phyloP scores from a whole-genome alignment of 2,329 filamentous ascomycete species.

The Penicillium sp. region DNA sequence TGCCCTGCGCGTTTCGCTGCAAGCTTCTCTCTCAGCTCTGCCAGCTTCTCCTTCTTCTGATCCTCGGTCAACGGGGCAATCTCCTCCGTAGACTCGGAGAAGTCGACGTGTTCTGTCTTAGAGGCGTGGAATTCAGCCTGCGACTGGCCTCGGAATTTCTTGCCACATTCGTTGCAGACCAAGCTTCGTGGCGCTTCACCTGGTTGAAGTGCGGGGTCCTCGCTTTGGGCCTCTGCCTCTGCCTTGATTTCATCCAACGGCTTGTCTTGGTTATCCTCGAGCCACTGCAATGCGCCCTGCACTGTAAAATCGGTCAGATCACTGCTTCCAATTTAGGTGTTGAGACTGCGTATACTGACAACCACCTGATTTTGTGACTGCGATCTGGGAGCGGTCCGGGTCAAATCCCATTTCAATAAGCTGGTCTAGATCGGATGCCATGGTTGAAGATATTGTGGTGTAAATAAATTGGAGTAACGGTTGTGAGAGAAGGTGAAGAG shows the following conservation, averaged over 20 bases:
- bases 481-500: neutral
- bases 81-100: constrained; percentile 90
- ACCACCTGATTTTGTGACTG: constrained; percentile 79
- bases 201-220: constrained; percentile 65
- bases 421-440: constrained; percentile 58
- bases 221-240: constrained; percentile 54
- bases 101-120: constrained; percentile 89
- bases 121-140: constrained; percentile 88
- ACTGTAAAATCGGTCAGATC: constrained; percentile 55
- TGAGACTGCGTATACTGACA: constrained; percentile 54
- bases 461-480: neutral
- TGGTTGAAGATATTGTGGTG: constrained; percentile 14
- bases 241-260: constrained; percentile 76
- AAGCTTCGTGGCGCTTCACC: constrained; percentile 76
- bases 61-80: constrained; percentile 88
- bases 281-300: constrained; percentile 88
- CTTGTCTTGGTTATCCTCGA: constrained; percentile 88
- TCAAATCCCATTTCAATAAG: constrained; percentile 77
- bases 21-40: constrained; percentile 71
- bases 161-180: constrained; percentile 92
- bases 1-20: constrained; percentile 71
- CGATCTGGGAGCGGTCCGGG: constrained; percentile 75
- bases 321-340: neutral
- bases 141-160: constrained; percentile 78
- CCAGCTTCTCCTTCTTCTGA: constrained; percentile 79